Conservation (phyloP, 352 stramenopile species). For the Albugo laibachii region DNA sequence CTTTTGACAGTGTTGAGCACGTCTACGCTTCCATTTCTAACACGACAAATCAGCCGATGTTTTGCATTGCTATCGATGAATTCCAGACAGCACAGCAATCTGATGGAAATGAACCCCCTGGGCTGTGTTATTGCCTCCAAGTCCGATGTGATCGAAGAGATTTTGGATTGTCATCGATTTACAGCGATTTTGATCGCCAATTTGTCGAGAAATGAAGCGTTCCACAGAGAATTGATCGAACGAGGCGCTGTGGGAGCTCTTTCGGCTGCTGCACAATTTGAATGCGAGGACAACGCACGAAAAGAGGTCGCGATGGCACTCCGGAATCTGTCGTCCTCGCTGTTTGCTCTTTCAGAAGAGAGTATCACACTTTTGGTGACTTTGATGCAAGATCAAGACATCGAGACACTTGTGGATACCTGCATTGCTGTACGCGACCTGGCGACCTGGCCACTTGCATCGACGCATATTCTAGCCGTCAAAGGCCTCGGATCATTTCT, state of each 20-base stretch:
- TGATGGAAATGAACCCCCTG: slow-evolving; percentile 77
- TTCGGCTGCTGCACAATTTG: slow-evolving; percentile 57
- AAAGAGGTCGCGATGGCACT: slow-evolving; percentile 86
- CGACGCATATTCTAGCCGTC: slow-evolving; percentile 78
- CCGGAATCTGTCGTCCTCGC: slow-evolving; percentile 85
- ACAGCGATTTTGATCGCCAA: slow-evolving; percentile 84
- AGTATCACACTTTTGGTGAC: slow-evolving; percentile 76
- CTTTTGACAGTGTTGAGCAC: slow-evolving; percentile 81
- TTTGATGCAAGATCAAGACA: slow-evolving; percentile 76
- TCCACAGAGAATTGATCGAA: slow-evolving; percentile 88
- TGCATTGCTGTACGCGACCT: slow-evolving; percentile 85
- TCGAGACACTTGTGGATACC: slow-evolving; percentile 86
- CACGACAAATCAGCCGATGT: slow-evolving; percentile 82
- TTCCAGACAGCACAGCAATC: slow-evolving; percentile 66
- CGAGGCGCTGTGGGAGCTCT: slow-evolving; percentile 77
- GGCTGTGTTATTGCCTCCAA: slow-evolving; percentile 76
- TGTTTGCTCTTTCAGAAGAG: slow-evolving; percentile 71
- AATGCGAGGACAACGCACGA: slow-evolving; percentile 46
- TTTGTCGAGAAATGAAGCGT: slow-evolving; percentile 66
- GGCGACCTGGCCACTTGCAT: slow-evolving; percentile 74
- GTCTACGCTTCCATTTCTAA: slow-evolving; percentile 54
- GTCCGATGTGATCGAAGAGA: slow-evolving; percentile 30
- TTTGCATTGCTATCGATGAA: slow-evolving; percentile 90
- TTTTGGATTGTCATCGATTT: slow-evolving; percentile 76
- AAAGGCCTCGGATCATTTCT: slow-evolving; percentile 40